Evolutionary conservation across 2,329 filamentous ascomycete species (phyloP).

Genomic region (Teratosphaeria pseudoeucalypti): DNA sequence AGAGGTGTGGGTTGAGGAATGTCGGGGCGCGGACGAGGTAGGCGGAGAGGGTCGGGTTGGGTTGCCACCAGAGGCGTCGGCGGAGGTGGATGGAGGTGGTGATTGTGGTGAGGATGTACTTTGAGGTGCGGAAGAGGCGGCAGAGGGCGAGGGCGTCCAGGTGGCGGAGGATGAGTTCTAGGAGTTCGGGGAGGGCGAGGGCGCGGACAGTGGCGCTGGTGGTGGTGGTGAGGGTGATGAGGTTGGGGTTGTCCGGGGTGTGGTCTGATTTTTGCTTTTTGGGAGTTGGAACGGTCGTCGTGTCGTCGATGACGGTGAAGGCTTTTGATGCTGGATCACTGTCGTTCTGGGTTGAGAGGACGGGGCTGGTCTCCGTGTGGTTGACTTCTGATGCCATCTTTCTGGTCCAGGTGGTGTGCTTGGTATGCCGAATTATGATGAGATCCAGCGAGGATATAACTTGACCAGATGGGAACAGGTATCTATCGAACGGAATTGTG

Average conservation of each 20-base stretch:
- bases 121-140: not conserved
- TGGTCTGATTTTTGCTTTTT: not conserved
- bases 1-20: not conserved
- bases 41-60: not conserved
- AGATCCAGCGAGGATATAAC: not conserved
- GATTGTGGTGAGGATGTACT: not conserved
- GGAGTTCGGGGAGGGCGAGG: constrained; percentile 1
- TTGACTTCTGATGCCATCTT: not conserved
- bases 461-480: not conserved
- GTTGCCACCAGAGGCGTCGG: not conserved
- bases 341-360: not conserved
- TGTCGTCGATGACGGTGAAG: not conserved
- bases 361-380: not conserved
- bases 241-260: not conserved
- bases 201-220: not conserved
- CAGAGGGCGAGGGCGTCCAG: not conserved
- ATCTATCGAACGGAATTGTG: too few species aligned
- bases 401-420: not conserved
- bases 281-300: not conserved
- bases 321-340: not conserved
- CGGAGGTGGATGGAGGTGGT: not conserved
- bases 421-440: not conserved
- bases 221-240: not conserved
- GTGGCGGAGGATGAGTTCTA: not conserved
- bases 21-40: not conserved